Percentiles rank a stretch among this genome's conserved stretches.
Conservation (phyloP, 1,284 basidiomycete genomes). For the Ganoderma sp. region DNA sequence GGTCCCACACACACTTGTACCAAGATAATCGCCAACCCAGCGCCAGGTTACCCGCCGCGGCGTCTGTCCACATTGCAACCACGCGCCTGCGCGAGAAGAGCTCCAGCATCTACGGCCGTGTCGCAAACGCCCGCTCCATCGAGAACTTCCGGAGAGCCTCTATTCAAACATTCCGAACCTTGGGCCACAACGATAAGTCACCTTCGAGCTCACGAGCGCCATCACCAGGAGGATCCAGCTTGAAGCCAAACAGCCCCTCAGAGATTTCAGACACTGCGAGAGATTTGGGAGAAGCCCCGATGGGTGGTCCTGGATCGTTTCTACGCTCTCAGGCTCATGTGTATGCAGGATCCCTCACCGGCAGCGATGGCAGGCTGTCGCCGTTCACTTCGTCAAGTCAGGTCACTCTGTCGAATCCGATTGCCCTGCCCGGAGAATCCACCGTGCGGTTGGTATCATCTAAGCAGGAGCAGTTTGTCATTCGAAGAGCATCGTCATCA, state of each 20-base stretch:
- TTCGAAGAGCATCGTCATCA: background rate
- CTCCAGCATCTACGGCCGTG: slow-evolving; percentile 28
- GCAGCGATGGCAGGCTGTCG: background rate
- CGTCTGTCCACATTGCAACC: slow-evolving; percentile 39
- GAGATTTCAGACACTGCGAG: slow-evolving; percentile 31
- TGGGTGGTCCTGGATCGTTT: slow-evolving; percentile 17
- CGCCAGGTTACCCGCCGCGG: slow-evolving; percentile 36
- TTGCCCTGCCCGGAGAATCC: slow-evolving; percentile 28
- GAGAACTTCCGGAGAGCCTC: slow-evolving; percentile 20
- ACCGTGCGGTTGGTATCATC: slow-evolving; percentile 42
- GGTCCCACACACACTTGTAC: slow-evolving; percentile 85
- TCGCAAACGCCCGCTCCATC: slow-evolving; percentile 27
- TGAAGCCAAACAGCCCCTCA: slow-evolving; percentile 21
- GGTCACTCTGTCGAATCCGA: slow-evolving; percentile 15
- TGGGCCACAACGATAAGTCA: slow-evolving; percentile 7
- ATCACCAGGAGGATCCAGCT: background rate
- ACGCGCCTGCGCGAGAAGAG: slow-evolving; percentile 35
- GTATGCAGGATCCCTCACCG: background rate
- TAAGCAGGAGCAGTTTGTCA: slow-evolving; percentile 30
- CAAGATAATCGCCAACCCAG: slow-evolving; percentile 56
- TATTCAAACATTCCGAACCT: slow-evolving; percentile 10
- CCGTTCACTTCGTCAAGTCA: background rate
- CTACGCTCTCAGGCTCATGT: slow-evolving; percentile 9
- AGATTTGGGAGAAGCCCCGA: slow-evolving; percentile 12
- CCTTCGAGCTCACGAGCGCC: slow-evolving; percentile 1